Conservation (phyloP, 2,329 filamentous ascomycete genomes). For the Phialophora macrospora region DNA sequence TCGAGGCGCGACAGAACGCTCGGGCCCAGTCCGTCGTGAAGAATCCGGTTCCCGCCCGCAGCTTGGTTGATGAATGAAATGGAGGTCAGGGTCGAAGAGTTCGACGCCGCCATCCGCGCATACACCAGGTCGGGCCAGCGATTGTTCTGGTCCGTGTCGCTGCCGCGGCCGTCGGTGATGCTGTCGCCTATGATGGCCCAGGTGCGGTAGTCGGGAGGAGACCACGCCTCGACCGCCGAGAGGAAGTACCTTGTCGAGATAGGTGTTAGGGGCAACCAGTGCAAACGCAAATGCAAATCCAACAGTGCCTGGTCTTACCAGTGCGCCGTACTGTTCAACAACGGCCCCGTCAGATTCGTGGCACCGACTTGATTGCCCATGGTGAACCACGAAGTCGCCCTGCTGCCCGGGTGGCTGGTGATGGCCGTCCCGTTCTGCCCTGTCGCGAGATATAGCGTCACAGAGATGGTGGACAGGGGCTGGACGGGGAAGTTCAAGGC, state of each 20-base stretch:
- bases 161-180: conserved; percentile 68
- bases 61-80: conserved; percentile 68
- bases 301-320: conserved; percentile 44
- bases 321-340: conserved; percentile 48
- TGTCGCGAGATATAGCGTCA: conserved; percentile 62
- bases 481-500: conserved; percentile 61
- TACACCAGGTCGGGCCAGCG: conserved; percentile 65
- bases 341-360: conserved; percentile 53
- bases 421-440: conserved; percentile 64
- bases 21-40: conserved; percentile 66
- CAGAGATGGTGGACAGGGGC: conserved; percentile 59
- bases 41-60: conserved; percentile 70
- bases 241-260: conserved; percentile 61
- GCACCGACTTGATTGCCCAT: conserved; percentile 62
- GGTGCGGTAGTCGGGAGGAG: conserved; percentile 50
- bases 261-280: not conserved
- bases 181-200: conserved; percentile 66
- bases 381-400: conserved; percentile 66
- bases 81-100: conserved; percentile 46
- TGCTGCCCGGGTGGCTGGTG: conserved; percentile 68
- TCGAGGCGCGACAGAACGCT: conserved; percentile 65
- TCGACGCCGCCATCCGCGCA: conserved; percentile 55
- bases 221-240: conserved; percentile 62
- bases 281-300: not conserved
- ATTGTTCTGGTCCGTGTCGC: conserved; percentile 64